Evolutionary conservation across 73 alveolate genomes (phyloP).

Genomic region (Blepharisma stoltei): DNA sequence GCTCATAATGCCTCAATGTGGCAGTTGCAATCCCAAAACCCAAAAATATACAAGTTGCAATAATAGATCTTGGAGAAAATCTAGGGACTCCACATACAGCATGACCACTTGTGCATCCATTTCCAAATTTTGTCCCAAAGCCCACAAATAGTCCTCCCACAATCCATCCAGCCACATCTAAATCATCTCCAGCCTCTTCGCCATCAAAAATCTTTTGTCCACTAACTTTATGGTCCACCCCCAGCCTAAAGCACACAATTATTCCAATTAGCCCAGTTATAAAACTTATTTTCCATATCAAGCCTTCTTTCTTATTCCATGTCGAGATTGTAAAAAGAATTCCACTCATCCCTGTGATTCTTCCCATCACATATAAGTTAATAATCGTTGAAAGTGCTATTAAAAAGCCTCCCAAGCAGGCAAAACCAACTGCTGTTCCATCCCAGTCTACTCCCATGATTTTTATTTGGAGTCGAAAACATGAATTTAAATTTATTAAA

Average conservation of each 20-base stretch:
- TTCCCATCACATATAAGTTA: constrained; percentile 63
- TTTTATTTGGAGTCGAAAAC: too few species aligned
- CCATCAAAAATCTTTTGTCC: not conserved
- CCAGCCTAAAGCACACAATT: constrained; percentile 20
- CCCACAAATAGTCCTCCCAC: constrained; percentile 92
- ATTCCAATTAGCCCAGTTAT: constrained; percentile 55
- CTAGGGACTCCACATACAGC: constrained; percentile 97
- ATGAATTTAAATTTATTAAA: too few species aligned
- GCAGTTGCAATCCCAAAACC: constrained; percentile 39
- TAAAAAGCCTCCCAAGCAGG: constrained; percentile 64
- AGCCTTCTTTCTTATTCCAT: constrained; percentile 47
- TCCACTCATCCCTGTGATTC: constrained; percentile 74
- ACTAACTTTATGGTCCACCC: not conserved
- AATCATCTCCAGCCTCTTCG: not conserved
- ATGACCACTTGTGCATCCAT: constrained; percentile 98
- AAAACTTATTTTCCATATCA: constrained; percentile 23
- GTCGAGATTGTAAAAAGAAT: constrained; percentile 34
- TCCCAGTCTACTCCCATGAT: too few species aligned
- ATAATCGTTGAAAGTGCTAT: constrained; percentile 64
- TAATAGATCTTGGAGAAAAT: constrained; percentile 66
- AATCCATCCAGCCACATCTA: constrained; percentile 53
- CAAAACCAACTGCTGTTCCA: not conserved
- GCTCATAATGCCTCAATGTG: constrained; percentile 31
- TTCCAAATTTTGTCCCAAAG: constrained; percentile 92
- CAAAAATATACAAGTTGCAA: constrained; percentile 59